A percentile compares a stretch with the other conserved stretches of the same genome.
phyloP scores from a whole-genome alignment of 495 filamentous ascomycete genomes.

The Parathielavia hyrcaniae region DNA sequence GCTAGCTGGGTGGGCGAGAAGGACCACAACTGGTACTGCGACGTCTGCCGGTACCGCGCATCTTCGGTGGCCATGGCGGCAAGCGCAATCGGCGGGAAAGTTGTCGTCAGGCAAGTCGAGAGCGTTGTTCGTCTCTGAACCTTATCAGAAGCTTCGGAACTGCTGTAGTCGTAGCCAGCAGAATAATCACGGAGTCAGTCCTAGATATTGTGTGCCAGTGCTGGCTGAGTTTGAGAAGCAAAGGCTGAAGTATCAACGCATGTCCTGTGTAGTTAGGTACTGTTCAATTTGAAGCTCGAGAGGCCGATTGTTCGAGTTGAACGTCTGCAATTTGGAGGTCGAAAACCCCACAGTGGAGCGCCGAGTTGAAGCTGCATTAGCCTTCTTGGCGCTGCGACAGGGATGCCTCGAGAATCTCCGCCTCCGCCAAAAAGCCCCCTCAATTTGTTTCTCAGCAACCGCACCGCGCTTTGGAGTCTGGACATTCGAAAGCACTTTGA shows the following conservation, averaged over 20 bases:
- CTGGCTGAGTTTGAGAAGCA: not conserved
- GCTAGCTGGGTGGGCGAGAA: constrained; percentile 69
- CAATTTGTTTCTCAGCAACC: no score
- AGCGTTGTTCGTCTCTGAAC: not conserved
- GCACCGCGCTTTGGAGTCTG: no score
- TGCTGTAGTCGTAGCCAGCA: no score
- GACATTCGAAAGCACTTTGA: no score
- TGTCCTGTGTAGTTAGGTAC: no score
- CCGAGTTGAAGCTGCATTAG: not conserved
- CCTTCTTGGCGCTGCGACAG: constrained; percentile 8
- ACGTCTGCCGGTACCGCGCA: constrained; percentile 81
- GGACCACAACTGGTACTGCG: constrained; percentile 90
- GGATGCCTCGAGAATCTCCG: not conserved
- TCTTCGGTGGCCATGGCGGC: constrained; percentile 61
- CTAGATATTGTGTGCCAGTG: no score
- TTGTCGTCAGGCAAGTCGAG: not conserved
- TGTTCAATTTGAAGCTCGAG: no score
- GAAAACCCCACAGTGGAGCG: not conserved
- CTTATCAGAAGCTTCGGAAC: no score
- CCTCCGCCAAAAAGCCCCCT: not conserved
- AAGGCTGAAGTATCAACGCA: no score
- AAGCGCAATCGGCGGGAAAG: not conserved
- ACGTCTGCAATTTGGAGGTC: not conserved
- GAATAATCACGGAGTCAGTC: no score
- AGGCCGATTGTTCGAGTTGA: not conserved